Conservation (phyloP, 768 basidiomycete species). For the Ramaria rubella region DNA sequence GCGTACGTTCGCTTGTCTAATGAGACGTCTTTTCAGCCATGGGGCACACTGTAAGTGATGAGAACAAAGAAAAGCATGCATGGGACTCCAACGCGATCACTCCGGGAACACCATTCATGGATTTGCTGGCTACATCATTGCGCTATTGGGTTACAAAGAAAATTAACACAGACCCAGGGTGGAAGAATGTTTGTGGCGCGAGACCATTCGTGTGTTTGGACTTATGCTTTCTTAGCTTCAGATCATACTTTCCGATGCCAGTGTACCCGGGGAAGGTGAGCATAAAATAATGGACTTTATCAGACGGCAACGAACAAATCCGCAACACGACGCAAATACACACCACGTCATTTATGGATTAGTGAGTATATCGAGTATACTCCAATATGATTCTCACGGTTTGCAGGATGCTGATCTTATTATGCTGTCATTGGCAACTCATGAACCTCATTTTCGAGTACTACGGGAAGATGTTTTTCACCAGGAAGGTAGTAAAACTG, state of each 20-base stretch:
- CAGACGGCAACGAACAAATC: constrained; percentile 78
- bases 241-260: constrained; percentile 94
- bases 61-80: constrained; percentile 73
- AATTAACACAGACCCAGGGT: constrained; percentile 91
- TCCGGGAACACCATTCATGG: constrained; percentile 98
- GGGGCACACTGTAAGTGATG: constrained; percentile 75
- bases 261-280: constrained; percentile 97
- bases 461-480: constrained; percentile 96
- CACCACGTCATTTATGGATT: constrained; percentile 96
- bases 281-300: constrained; percentile 99
- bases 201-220: background rate
- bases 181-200: constrained; percentile 66
- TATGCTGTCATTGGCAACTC: constrained; percentile 96
- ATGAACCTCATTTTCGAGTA: constrained; percentile 97
- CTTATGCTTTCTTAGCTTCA: constrained; percentile 52
- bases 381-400: background rate
- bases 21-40: constrained; percentile 49
- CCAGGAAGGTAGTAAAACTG: constrained; percentile 65
- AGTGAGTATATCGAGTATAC: constrained; percentile 38
- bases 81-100: constrained; percentile 99
- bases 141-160: constrained; percentile 97
- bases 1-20: background rate
- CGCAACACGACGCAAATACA: constrained; percentile 92
- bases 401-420: constrained; percentile 94
- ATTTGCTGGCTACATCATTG: constrained; percentile 76